Evolutionary conservation across 225 moss, liverwort and hornwort species (phyloP), one percentile per base, ranked within the genome.

Genomic region (Lunularia cruciata): DNA sequence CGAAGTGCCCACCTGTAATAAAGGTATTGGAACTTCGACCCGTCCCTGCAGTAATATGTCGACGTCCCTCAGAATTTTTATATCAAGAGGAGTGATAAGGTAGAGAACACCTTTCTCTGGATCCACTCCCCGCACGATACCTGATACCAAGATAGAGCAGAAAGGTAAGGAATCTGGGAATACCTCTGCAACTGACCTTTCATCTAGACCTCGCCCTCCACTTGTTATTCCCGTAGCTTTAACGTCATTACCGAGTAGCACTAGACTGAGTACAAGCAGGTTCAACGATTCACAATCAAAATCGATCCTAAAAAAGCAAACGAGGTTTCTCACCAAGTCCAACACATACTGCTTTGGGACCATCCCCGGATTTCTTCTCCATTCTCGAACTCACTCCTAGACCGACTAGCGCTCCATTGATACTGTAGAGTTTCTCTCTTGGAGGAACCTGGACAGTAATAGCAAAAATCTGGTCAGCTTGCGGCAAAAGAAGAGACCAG

Each of bases 41-140:
- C 92, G 90, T 3, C 96, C 92, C 57, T 89, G 92, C 63, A 92
- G 80, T 46, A 96, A 57, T 20, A 75, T 78, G 72, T 90, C 77
- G 23, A 96, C 96, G 19, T 68, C 52, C 60, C 81, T 83, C 23
- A 96, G 82, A 23, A 83, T 72, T 33, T 89, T 85, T 56, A 52
- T 25, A 66, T 87, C 58, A 23, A 92, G 68, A 54, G 90, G 96
- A 27, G 92, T 96, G 68, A 92, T 86, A 26, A 96, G 75, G 55
- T 90, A 90, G 22, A 90, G 52, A 28, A 92, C 55, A 0, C 85
- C 83, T 77, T 75, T 86, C 36, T 58, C 74, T 63, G 75, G 53
- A 72, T 96, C 92, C 35, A 92, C 71, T 34, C 90, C 89, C 78
- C 90, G 88, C 20, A 96, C 92, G 68, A 96, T 86, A 39, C 92